Conservation (phyloP, 176 grass and related monocot genomes). For the Triticum turgidum region DNA sequence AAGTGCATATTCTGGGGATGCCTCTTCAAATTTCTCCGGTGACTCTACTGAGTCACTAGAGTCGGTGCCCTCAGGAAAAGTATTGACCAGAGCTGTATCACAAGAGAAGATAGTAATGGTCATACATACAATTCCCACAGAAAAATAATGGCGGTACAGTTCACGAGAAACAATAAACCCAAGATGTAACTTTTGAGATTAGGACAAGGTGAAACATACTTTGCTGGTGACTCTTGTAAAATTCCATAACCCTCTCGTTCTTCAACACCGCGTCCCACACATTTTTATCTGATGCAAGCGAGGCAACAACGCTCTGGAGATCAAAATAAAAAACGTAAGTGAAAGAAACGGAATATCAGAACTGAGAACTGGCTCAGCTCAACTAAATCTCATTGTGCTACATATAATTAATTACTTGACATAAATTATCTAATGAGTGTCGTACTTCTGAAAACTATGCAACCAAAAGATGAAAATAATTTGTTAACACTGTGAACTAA, state of each 20-base stretch:
- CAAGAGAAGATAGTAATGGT: not conserved
- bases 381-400: not conserved
- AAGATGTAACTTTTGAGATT: not conserved
- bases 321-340: slow-evolving; percentile 10
- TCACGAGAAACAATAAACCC: not conserved
- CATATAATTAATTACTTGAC: not conserved
- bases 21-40: slow-evolving; percentile 12
- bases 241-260: slow-evolving; percentile 83
- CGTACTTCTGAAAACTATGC: not conserved
- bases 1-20: not conserved
- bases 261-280: slow-evolving; percentile 85
- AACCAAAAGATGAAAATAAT: not conserved
- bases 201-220: slow-evolving; percentile 38
- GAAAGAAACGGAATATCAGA: not conserved
- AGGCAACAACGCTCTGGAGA: slow-evolving; percentile 74
- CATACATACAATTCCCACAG: not conserved
- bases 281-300: slow-evolving; percentile 69
- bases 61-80: slow-evolving; percentile 30
- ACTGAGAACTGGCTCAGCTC: not conserved
- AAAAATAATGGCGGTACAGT: not conserved
- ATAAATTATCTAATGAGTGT: not conserved
- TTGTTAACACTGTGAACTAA: not conserved
- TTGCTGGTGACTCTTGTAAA: slow-evolving; percentile 59
- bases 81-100: slow-evolving; percentile 39
- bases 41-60: slow-evolving; percentile 18